A percentile compares a stretch with the other conserved stretches of the same genome.
Evolutionary conservation across 2,329 filamentous ascomycete genomes (phyloP).

Genomic region (Alternaria sp.): DNA sequence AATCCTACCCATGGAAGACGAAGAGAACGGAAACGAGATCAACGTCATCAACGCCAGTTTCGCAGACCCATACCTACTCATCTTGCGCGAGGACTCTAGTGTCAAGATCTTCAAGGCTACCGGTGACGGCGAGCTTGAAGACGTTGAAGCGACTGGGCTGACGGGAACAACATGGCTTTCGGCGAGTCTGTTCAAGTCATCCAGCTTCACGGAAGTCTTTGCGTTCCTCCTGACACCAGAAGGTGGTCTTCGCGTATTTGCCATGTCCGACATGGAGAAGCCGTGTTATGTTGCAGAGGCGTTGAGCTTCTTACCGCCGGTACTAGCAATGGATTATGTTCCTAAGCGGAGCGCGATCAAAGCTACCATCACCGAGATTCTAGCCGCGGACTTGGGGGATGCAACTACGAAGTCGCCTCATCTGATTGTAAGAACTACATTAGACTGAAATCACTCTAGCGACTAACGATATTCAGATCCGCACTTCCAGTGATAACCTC

Average conservation of each 20-base stretch:
- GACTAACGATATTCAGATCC: constrained; percentile 60
- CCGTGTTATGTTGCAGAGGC: constrained; percentile 78
- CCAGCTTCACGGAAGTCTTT: constrained; percentile 62
- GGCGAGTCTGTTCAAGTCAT: constrained; percentile 81
- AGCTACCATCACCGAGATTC: constrained; percentile 77
- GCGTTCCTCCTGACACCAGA: constrained; percentile 78
- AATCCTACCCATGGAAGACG: constrained; percentile 91
- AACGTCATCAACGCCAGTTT: constrained; percentile 82
- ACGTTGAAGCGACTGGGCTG: constrained; percentile 69
- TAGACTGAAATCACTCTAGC: not conserved
- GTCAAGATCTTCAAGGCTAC: constrained; percentile 81
- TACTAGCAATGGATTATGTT: constrained; percentile 74
- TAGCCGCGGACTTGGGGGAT: constrained; percentile 87
- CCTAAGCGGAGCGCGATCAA: constrained; percentile 73
- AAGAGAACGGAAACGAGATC: constrained; percentile 76
- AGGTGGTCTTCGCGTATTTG: constrained; percentile 80
- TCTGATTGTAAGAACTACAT: constrained; percentile 69
- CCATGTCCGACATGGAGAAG: constrained; percentile 73
- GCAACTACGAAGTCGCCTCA: constrained; percentile 73
- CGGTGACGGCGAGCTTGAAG: constrained; percentile 82
- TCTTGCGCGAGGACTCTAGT: constrained; percentile 83
- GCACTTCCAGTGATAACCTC: constrained; percentile 80
- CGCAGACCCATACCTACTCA: constrained; percentile 81
- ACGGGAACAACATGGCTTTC: constrained; percentile 77
- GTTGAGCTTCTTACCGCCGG: constrained; percentile 76